Conservation (phyloP, 202 grass and related monocot genomes). For the Cymbopogon flexuosus region DNA sequence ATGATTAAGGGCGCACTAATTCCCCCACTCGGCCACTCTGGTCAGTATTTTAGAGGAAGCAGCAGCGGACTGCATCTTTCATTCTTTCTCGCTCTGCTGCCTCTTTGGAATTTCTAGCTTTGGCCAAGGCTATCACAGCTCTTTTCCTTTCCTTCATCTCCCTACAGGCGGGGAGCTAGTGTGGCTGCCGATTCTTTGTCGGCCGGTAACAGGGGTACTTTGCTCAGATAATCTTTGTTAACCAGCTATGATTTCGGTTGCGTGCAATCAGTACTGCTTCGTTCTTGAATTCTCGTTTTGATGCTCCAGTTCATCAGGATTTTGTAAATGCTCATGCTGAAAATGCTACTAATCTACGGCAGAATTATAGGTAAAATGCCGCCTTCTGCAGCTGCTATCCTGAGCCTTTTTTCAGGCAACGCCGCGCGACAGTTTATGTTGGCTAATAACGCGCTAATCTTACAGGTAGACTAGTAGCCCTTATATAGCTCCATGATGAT, state of each 20-base stretch:
- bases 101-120: slow-evolving; percentile 56
- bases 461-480: slow-evolving; percentile 37
- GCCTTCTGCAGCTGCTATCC: slow-evolving; percentile 35
- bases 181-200: slow-evolving; percentile 72
- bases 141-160: slow-evolving; percentile 21
- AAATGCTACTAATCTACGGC: slow-evolving; percentile 28
- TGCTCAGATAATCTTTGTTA: slow-evolving; percentile 53
- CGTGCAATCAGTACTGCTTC: slow-evolving; percentile 48
- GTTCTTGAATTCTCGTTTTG: slow-evolving; percentile 21
- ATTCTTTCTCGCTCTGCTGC: background rate
- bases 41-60: slow-evolving; percentile 53
- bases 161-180: slow-evolving; percentile 36
- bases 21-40: slow-evolving; percentile 24
- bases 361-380: slow-evolving; percentile 36
- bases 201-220: slow-evolving; percentile 50
- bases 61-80: slow-evolving; percentile 36
- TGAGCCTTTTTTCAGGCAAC: slow-evolving; percentile 30
- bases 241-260: slow-evolving; percentile 44
- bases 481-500: slow-evolving; percentile 41
- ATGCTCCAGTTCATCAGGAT: slow-evolving; percentile 18
- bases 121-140: slow-evolving; percentile 24
- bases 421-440: slow-evolving; percentile 48
- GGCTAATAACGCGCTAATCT: slow-evolving; percentile 34
- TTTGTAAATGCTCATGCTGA: slow-evolving; percentile 16
- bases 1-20: slow-evolving; percentile 51